Evolutionary conservation across 306 rosid species (phyloP).

Genomic region (Benincasa hispida): DNA sequence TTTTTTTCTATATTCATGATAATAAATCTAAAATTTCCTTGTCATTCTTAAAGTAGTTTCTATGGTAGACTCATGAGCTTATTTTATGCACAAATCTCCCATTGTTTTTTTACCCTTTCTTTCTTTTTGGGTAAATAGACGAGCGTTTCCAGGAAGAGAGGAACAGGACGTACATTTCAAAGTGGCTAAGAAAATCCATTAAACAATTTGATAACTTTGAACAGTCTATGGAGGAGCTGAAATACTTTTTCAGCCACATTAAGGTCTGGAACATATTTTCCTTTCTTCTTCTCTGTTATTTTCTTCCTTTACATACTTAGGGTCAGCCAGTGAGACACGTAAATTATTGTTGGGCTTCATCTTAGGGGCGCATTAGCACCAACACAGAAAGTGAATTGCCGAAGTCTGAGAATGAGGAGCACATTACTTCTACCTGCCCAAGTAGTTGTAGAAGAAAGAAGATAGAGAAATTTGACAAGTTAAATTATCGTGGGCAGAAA

Average conservation of each 20-base stretch:
- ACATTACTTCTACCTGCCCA: constrained; percentile 14
- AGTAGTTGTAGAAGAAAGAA: constrained; percentile 22
- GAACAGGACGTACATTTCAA: constrained; percentile 57
- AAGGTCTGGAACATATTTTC: constrained; percentile 34
- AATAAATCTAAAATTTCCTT: background rate
- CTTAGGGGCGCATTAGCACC: constrained; percentile 52
- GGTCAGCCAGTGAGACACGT: background rate
- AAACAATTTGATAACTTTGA: constrained; percentile 42
- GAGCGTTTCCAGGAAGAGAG: constrained; percentile 79
- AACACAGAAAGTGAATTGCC: constrained; percentile 22
- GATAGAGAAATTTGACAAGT: constrained; percentile 26
- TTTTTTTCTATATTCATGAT: background rate
- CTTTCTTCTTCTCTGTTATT: constrained; percentile 2
- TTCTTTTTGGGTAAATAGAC: constrained; percentile 40
- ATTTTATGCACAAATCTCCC: background rate
- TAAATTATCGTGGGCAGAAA: constrained; percentile 19
- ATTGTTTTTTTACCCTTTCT: background rate
- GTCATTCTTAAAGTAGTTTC: background rate
- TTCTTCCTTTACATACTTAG: background rate
- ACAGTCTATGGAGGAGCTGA: constrained; percentile 42
- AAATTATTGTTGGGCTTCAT: constrained; percentile 14
- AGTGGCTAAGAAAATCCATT: constrained; percentile 74
- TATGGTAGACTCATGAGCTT: background rate
- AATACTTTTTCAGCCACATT: constrained; percentile 49
- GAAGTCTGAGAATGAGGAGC: constrained; percentile 19